These are phyloP conservation scores for Pleoardoris graminearum DNA, from an alignment of 2,329 filamentous ascomycete genomes.

Conservation along the genomic window DNA sequence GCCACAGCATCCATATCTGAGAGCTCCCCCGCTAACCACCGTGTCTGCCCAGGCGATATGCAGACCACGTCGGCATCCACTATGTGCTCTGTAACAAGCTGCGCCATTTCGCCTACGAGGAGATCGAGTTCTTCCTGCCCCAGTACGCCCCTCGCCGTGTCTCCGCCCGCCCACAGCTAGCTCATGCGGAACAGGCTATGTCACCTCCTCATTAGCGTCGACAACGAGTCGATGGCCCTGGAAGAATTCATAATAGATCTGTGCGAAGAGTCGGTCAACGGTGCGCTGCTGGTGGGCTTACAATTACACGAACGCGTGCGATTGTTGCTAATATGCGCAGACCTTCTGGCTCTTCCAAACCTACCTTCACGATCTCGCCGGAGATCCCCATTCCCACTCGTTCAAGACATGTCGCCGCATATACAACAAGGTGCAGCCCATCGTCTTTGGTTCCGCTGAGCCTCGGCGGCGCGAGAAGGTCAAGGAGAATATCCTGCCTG, in stretches of 20 bases:
- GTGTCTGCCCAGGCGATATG: constrained; percentile 68
- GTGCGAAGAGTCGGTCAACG: constrained; percentile 85
- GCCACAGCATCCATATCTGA: constrained; percentile 7
- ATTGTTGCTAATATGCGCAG: constrained; percentile 52
- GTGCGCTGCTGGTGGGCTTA: constrained; percentile 72
- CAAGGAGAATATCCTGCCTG: constrained; percentile 77
- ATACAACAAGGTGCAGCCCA: constrained; percentile 87
- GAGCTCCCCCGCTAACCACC: constrained; percentile 21
- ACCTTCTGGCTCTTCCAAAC: constrained; percentile 92
- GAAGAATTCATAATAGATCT: constrained; percentile 86
- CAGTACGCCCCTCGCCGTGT: constrained; percentile 45
- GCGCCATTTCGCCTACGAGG: constrained; percentile 85
- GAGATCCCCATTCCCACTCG: constrained; percentile 72
- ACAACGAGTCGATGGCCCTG: constrained; percentile 89
- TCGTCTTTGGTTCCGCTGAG: constrained; percentile 79
- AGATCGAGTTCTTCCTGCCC: constrained; percentile 90
- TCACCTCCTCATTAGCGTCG: constrained; percentile 82
- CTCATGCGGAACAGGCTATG: constrained; percentile 59
- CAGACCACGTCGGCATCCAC: constrained; percentile 86
- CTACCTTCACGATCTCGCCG: constrained; percentile 78
- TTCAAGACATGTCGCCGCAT: constrained; percentile 83
- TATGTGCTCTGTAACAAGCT: constrained; percentile 88
- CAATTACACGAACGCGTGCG: constrained; percentile 22
- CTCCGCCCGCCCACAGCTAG: constrained; percentile 45
- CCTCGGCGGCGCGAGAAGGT: constrained; percentile 72